These are phyloP conservation scores for Phyllachora maydis DNA, from an alignment of 2,329 filamentous ascomycete species.

Conservation along the genomic window DNA sequence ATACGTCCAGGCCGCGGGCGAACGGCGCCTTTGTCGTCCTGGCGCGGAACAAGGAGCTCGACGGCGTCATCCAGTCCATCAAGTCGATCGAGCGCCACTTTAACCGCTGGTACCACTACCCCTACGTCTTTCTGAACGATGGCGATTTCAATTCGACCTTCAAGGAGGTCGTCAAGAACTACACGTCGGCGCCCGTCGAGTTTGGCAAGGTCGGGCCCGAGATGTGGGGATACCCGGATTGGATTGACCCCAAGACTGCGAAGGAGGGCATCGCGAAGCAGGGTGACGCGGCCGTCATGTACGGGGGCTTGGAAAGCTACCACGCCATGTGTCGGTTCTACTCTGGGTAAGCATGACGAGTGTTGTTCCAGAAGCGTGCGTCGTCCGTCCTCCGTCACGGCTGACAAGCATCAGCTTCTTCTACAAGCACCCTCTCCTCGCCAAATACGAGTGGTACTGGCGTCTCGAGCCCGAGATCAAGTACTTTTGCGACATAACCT, in stretches of 20 bases:
- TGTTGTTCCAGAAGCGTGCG: too few species aligned
- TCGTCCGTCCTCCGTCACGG: too few species aligned
- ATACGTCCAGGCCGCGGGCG: conserved; percentile 59
- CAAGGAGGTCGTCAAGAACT: conserved; percentile 69
- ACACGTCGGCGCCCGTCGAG: conserved; percentile 74
- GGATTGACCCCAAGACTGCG: conserved; percentile 84
- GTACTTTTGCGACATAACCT: conserved; percentile 99
- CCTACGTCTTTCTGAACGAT: conserved; percentile 95
- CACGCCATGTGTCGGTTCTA: conserved; percentile 99
- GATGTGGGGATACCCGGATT: conserved; percentile 95
- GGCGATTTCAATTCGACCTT: conserved; percentile 92
- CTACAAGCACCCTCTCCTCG: conserved; percentile 85
- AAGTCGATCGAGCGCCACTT: conserved; percentile 98
- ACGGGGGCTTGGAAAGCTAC: conserved; percentile 95
- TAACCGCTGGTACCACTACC: conserved; percentile 97
- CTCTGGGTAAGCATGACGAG: conserved; percentile 65
- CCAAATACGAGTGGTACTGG: conserved; percentile 99
- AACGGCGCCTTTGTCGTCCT: conserved; percentile 94
- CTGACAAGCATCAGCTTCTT: conserved; percentile 65
- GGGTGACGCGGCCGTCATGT: conserved; percentile 96
- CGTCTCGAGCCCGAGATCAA: conserved; percentile 97
- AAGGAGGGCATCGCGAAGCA: conserved; percentile 94
- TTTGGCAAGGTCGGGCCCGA: conserved; percentile 81
- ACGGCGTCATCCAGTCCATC: conserved; percentile 87
- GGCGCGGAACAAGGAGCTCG: conserved; percentile 87